Conservation (phyloP, 345 rosid genomes). For the Brassica rapa region DNA sequence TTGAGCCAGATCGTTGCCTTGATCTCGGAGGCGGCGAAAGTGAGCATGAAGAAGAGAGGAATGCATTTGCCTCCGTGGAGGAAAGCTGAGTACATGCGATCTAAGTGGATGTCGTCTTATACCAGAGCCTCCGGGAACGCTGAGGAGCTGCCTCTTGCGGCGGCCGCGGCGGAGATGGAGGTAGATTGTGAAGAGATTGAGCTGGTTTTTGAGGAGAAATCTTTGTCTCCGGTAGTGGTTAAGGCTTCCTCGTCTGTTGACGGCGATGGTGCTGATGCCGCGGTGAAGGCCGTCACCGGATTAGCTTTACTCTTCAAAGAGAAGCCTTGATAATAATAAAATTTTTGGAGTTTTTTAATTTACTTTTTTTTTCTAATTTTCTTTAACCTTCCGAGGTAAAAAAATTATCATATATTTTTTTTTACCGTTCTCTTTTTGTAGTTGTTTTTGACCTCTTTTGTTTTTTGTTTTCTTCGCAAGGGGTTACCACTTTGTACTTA, state of each 20-base stretch:
- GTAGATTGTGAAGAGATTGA: constrained; percentile 46
- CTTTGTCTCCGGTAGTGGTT: constrained; percentile 15
- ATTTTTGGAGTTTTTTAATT: constrained; percentile 39
- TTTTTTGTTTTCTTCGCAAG: constrained; percentile 26
- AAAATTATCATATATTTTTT: constrained; percentile 21
- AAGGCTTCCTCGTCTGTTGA: constrained; percentile 11
- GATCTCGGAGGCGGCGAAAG: constrained; percentile 85
- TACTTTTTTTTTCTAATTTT: constrained; percentile 3
- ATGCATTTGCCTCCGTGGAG: constrained; percentile 97
- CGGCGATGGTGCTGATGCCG: constrained; percentile 29
- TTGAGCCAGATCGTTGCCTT: constrained; percentile 70
- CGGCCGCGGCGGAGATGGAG: constrained; percentile 28
- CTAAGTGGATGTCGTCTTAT: constrained; percentile 84
- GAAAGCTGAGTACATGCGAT: constrained; percentile 78
- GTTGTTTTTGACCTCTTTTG: constrained; percentile 27
- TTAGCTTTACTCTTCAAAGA: constrained; percentile 78
- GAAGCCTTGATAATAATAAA: constrained; percentile 49
- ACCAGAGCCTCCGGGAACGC: constrained; percentile 42
- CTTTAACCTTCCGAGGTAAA: constrained; percentile 7
- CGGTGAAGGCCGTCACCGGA: constrained; percentile 66
- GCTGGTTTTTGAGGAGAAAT: constrained; percentile 63
- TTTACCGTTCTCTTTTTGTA: background rate
- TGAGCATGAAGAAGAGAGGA: constrained; percentile 88
- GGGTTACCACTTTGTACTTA: constrained; percentile 34
- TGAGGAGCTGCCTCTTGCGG: constrained; percentile 28